These are phyloP conservation scores for Tothia fuscella DNA, from an alignment of 2,329 filamentous ascomycete genomes.

Conservation along the genomic window DNA sequence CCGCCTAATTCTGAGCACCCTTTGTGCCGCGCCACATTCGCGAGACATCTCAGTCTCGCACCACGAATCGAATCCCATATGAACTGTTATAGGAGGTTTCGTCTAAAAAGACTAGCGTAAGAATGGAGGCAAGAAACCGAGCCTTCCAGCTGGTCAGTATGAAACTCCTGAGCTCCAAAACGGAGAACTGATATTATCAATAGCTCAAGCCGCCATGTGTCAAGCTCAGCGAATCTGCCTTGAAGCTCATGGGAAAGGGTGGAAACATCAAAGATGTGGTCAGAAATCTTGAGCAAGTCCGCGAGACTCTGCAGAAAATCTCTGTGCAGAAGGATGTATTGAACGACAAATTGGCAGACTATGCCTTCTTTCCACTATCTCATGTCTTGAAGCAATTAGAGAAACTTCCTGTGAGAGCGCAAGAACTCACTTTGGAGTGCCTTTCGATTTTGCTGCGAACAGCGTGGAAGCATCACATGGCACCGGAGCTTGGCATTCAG, in stretches of 20 bases:
- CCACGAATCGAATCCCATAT: too few relatives aligned
- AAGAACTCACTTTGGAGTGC: constrained; percentile 68
- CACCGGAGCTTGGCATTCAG: constrained; percentile 65
- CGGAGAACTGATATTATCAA: background rate
- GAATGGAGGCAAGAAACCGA: constrained; percentile 10
- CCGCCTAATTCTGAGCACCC: too few relatives aligned
- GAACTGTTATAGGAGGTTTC: too few relatives aligned
- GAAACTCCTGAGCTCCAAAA: background rate
- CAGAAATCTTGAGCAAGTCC: constrained; percentile 34
- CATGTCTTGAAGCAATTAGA: constrained; percentile 67
- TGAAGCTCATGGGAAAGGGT: constrained; percentile 37
- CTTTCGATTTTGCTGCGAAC: constrained; percentile 59
- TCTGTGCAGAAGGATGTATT: constrained; percentile 33
- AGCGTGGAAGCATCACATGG: constrained; percentile 67
- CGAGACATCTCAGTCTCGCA: too few relatives aligned
- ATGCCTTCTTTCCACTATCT: constrained; percentile 86
- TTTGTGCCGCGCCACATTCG: too few relatives aligned
- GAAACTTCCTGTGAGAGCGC: constrained; percentile 54
- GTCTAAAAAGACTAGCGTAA: too few relatives aligned
- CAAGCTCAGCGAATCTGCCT: constrained; percentile 42
- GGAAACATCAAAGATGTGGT: constrained; percentile 35
- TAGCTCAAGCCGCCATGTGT: constrained; percentile 49
- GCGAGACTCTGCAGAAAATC: constrained; percentile 27
- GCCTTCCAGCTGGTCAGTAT: constrained; percentile 8
- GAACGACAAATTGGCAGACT: constrained; percentile 79